Percentiles rank a stretch among this genome's conserved stretches.
Conservation (phyloP, 495 filamentous ascomycete genomes). For the Hypoxylon cercidicola region DNA sequence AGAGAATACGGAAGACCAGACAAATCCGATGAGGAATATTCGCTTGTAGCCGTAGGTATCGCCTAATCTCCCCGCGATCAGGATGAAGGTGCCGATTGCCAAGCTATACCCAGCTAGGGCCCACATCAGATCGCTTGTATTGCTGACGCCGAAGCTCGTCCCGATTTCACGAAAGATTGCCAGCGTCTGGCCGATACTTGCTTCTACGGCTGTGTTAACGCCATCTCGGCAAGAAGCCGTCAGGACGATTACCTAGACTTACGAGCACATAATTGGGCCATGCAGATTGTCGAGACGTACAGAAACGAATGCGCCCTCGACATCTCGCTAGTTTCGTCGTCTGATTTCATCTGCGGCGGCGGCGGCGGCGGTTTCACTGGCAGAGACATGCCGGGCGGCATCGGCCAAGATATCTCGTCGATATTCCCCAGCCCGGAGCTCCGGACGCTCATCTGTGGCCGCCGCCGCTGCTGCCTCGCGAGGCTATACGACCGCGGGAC, state of each 20-base stretch:
- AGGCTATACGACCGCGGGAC: slow-evolving; percentile 23
- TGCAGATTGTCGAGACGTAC: slow-evolving; percentile 43
- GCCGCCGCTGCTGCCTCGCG: slow-evolving; percentile 3
- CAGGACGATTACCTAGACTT: slow-evolving; percentile 14
- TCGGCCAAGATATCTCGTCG: slow-evolving; percentile 36
- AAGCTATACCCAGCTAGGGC: slow-evolving; percentile 61
- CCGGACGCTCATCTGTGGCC: slow-evolving; percentile 12
- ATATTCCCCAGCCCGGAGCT: slow-evolving; percentile 25
- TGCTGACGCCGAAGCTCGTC: slow-evolving; percentile 51
- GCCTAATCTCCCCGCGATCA: slow-evolving; percentile 66
- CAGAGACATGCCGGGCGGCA: slow-evolving; percentile 23
- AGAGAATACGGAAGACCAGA: slow-evolving; percentile 73
- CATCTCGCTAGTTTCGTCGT: slow-evolving; percentile 11
- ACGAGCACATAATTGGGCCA: slow-evolving; percentile 46
- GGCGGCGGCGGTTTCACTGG: slow-evolving; percentile 3
- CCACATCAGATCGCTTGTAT: slow-evolving; percentile 59
- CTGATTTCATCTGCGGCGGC: background rate
- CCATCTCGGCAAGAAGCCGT: slow-evolving; percentile 48
- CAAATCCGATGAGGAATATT: slow-evolving; percentile 68
- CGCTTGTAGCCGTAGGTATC: slow-evolving; percentile 72
- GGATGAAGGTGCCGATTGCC: slow-evolving; percentile 72
- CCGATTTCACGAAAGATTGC: slow-evolving; percentile 34
- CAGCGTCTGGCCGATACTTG: slow-evolving; percentile 51
- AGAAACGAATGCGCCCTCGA: slow-evolving; percentile 18
- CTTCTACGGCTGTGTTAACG: slow-evolving; percentile 64